phyloP scores from a whole-genome alignment of 2,329 filamentous ascomycete species.

The Hymenoscyphus occultus region DNA sequence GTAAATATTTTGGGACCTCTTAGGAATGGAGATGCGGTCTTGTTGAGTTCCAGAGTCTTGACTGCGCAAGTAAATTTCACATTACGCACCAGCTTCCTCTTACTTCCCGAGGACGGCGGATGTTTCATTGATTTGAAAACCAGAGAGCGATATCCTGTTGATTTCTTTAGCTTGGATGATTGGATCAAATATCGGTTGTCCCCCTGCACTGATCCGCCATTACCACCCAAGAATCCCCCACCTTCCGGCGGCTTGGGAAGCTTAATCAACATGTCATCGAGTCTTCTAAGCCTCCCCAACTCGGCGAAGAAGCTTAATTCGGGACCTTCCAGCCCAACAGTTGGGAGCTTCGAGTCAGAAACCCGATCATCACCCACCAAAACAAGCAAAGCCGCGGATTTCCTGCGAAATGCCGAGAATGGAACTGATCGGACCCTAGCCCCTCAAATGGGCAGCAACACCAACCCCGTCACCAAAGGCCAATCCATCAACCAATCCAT shows the following conservation, averaged over 20 bases:
- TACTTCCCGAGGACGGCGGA: constrained; percentile 81
- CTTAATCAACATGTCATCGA: constrained; percentile 35
- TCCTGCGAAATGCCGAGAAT: constrained; percentile 24
- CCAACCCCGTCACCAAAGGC: constrained; percentile 26
- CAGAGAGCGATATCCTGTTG: constrained; percentile 73
- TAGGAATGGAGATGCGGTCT: constrained; percentile 86
- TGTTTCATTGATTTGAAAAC: constrained; percentile 80
- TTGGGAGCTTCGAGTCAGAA: constrained; percentile 22
- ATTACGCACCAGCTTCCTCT: constrained; percentile 78
- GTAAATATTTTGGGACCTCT: constrained; percentile 89
- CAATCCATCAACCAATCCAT: constrained; percentile 31
- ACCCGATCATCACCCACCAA: constrained; percentile 25
- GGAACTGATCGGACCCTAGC: constrained; percentile 33
- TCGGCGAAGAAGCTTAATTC: constrained; percentile 31
- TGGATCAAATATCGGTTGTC: constrained; percentile 80
- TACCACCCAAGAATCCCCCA: constrained; percentile 54
- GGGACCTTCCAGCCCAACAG: constrained; percentile 20
- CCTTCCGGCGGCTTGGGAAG: constrained; percentile 37
- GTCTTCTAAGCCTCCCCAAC: constrained; percentile 34
- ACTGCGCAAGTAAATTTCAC: constrained; percentile 94
- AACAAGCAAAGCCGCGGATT: constrained; percentile 30
- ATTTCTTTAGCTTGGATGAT: constrained; percentile 76
- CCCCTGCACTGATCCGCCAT: constrained; percentile 66
- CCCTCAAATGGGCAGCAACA: constrained; percentile 22
- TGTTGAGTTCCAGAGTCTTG: constrained; percentile 83